Evolutionary conservation across 2,329 filamentous ascomycete genomes (phyloP).

Genomic region (Penicillium sp.): DNA sequence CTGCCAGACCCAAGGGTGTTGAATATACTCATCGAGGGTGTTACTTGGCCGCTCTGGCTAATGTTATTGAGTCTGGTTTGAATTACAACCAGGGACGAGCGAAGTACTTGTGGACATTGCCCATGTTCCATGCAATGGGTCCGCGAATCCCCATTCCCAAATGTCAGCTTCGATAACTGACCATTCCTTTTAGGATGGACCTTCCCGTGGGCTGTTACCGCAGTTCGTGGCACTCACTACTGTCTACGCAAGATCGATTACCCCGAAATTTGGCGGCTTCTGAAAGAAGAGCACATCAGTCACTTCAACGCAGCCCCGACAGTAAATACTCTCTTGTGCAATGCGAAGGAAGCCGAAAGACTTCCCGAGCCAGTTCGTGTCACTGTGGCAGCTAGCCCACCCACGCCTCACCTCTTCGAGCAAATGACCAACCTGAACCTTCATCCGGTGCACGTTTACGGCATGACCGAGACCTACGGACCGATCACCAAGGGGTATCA

Average conservation of each 20-base stretch:
- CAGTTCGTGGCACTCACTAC: slow-evolving; percentile 91
- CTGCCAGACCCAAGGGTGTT: slow-evolving; percentile 87
- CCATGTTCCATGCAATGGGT: slow-evolving; percentile 75
- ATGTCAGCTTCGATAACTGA: neutral
- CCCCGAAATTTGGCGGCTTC: slow-evolving; percentile 82
- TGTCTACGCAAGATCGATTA: slow-evolving; percentile 96
- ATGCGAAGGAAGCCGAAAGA: slow-evolving; percentile 71
- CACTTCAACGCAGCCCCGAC: slow-evolving; percentile 97
- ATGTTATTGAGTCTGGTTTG: slow-evolving; percentile 85
- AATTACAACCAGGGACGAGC: slow-evolving; percentile 71
- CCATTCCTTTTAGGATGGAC: slow-evolving; percentile 64
- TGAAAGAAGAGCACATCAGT: slow-evolving; percentile 85
- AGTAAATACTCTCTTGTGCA: slow-evolving; percentile 91
- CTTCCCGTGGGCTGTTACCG: slow-evolving; percentile 91
- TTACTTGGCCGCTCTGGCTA: slow-evolving; percentile 82
- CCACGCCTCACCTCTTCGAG: slow-evolving; percentile 86
- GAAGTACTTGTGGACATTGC: slow-evolving; percentile 88
- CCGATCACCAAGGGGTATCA: slow-evolving; percentile 94
- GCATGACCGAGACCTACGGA: slow-evolving; percentile 84
- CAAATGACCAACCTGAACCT: slow-evolving; percentile 89
- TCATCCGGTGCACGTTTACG: slow-evolving; percentile 90
- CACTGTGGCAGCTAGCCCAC: slow-evolving; percentile 89
- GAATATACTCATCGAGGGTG: slow-evolving; percentile 86
- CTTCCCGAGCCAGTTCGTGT: slow-evolving; percentile 76
- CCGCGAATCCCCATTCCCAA: slow-evolving; percentile 23